Percentiles rank a stretch among this genome's conserved stretches.
These are phyloP conservation scores for Diplodia seriata DNA, from an alignment of 2,329 filamentous ascomycete species.

Conservation along the genomic window DNA sequence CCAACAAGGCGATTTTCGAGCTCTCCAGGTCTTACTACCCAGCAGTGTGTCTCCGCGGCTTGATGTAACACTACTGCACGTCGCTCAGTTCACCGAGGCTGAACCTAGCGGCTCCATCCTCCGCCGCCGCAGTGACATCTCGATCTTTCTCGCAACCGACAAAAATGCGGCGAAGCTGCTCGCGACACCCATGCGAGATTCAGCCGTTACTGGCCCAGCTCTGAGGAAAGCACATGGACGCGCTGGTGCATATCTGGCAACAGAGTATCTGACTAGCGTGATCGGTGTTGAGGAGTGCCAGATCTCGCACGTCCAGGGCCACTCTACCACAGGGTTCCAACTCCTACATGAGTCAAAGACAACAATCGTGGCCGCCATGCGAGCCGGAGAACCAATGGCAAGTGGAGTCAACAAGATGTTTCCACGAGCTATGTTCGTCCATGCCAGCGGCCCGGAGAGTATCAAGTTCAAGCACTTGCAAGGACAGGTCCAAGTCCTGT, in stretches of 20 bases:
- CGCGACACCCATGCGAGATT: background rate
- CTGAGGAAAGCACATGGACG: background rate
- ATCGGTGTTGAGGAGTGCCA: background rate
- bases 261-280: background rate
- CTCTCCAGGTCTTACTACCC: slow-evolving; percentile 59
- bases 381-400: background rate
- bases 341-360: background rate
- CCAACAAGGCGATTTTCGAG: slow-evolving; percentile 47
- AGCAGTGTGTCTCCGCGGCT: background rate
- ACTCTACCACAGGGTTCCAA: background rate
- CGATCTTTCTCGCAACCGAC: background rate
- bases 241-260: background rate
- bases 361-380: background rate
- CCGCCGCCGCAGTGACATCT: background rate
- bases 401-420: background rate
- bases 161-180: background rate
- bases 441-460: background rate
- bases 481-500: background rate
- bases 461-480: background rate
- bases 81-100: background rate
- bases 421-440: background rate
- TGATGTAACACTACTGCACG: background rate
- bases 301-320: background rate
- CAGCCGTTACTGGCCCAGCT: background rate
- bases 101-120: background rate